phyloP scores from a whole-genome alignment of 306 rosid species.

The Heteromeles arbutifolia region DNA sequence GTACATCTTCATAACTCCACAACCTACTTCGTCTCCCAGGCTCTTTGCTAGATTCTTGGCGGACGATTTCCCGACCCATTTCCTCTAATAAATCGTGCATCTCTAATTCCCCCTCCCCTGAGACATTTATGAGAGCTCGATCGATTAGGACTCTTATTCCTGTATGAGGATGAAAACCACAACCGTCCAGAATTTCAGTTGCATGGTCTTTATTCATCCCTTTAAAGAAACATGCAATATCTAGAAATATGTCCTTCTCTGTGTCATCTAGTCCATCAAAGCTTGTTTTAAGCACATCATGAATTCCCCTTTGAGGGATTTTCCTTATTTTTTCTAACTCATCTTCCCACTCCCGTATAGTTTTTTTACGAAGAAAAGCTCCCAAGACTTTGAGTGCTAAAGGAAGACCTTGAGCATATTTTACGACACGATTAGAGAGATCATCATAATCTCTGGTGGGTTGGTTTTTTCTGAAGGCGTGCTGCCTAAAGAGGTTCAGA shows the following conservation, averaged over 20 bases:
- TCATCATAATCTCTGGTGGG: not conserved
- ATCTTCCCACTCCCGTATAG: not conserved
- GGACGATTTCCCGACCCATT: not conserved
- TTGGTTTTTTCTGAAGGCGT: not conserved
- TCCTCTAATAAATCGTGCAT: not conserved
- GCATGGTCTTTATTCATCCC: constrained; percentile 19
- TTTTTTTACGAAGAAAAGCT: not conserved
- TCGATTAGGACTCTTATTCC: constrained; percentile 28
- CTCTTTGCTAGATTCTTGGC: not conserved
- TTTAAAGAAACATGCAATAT: constrained; percentile 33
- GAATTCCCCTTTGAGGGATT: not conserved
- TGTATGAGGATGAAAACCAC: constrained; percentile 17
- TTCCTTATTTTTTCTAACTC: constrained; percentile 2
- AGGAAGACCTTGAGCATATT: constrained; percentile 6
- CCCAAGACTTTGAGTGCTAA: constrained; percentile 2
- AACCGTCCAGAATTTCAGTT: not conserved
- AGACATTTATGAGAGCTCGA: constrained; percentile 14
- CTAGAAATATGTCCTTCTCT: constrained; percentile 24
- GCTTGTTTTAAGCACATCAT: constrained; percentile 8
- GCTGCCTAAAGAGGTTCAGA: constrained; percentile 1
- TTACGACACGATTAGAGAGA: not conserved
- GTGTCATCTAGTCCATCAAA: constrained; percentile 12
- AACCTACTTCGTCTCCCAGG: not conserved
- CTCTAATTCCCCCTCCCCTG: not conserved
- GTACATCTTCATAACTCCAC: not conserved